Conservation (phyloP, 352 stramenopile species). For the Phytophthora lateralis region DNA sequence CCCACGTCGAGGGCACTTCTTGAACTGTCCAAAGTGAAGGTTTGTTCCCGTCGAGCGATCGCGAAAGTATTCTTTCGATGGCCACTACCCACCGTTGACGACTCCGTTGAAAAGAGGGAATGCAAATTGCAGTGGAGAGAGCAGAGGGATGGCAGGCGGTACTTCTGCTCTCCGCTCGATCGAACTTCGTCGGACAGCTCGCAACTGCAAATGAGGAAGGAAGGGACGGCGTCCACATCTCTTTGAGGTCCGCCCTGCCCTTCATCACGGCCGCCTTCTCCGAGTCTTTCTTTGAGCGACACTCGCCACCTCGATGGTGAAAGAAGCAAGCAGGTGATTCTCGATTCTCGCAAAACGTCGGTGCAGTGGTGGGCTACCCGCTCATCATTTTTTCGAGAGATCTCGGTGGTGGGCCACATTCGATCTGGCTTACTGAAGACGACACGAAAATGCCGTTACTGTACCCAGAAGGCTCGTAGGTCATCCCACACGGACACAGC, state of each 20-base stretch:
- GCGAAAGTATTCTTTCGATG: slow-evolving; percentile 11
- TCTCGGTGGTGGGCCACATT: slow-evolving; percentile 20
- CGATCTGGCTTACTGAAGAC: neutral
- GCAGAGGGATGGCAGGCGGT: slow-evolving; percentile 22
- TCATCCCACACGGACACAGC: neutral
- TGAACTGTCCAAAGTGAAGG: slow-evolving; percentile 1
- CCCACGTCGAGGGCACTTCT: slow-evolving; percentile 17
- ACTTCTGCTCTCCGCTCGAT: slow-evolving; percentile 14
- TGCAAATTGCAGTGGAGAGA: slow-evolving; percentile 34
- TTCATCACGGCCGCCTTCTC: slow-evolving; percentile 23
- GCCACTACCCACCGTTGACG: neutral
- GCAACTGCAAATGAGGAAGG: slow-evolving; percentile 44
- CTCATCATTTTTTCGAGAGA: neutral
- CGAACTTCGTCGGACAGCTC: slow-evolving; percentile 28
- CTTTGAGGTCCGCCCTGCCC: slow-evolving; percentile 33
- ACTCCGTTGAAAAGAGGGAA: slow-evolving; percentile 18
- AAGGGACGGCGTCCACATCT: slow-evolving; percentile 21
- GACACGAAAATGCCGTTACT: neutral
- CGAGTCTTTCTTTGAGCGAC: slow-evolving; percentile 29
- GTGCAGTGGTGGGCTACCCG: neutral
- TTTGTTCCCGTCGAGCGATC: slow-evolving; percentile 13
- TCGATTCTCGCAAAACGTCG: slow-evolving; percentile 1
- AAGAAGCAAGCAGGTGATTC: slow-evolving; percentile 21
- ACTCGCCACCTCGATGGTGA: slow-evolving; percentile 27
- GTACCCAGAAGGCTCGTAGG: neutral